Conservation (phyloP, 164 flowering plant species). For the Piper longum region DNA sequence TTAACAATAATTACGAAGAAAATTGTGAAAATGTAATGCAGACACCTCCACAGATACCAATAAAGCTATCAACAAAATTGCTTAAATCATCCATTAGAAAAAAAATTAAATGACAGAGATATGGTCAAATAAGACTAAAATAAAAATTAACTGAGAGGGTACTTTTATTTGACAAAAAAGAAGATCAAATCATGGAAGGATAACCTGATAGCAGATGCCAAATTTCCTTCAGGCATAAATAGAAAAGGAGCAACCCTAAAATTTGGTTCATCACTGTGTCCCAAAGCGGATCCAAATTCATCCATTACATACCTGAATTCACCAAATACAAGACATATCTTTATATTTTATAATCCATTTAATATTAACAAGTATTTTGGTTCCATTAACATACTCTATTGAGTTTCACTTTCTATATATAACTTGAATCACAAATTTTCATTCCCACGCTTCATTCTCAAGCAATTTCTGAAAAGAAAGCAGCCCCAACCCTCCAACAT, state of each 20-base stretch:
- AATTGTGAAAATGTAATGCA: too few species aligned
- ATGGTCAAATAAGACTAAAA: neutral
- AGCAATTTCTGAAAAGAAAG: too few species aligned
- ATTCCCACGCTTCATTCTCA: neutral
- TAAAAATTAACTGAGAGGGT: neutral
- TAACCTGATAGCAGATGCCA: slow-evolving; percentile 81
- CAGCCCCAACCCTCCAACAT: too few species aligned
- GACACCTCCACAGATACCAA: neutral
- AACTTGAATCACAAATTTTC: too few species aligned
- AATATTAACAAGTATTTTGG: neutral
- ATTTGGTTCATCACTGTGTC: slow-evolving; percentile 88
- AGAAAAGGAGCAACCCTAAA: slow-evolving; percentile 89
- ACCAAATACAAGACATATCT: neutral
- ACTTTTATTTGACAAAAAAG: too few species aligned
- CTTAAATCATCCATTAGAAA: neutral
- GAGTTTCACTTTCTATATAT: neutral
- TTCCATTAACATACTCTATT: neutral
- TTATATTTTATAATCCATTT: neutral
- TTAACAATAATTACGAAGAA: too few species aligned
- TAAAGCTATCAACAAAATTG: neutral
- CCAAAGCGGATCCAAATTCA: slow-evolving; percentile 92
- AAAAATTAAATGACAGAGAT: neutral
- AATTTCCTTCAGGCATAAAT: slow-evolving; percentile 81
- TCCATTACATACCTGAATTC: slow-evolving; percentile 88
- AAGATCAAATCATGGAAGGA: slow-evolving; percentile 7